Base-by-base conservation (phyloP, 345 rosid species). In the Bretschneidera sinensis region DNA sequence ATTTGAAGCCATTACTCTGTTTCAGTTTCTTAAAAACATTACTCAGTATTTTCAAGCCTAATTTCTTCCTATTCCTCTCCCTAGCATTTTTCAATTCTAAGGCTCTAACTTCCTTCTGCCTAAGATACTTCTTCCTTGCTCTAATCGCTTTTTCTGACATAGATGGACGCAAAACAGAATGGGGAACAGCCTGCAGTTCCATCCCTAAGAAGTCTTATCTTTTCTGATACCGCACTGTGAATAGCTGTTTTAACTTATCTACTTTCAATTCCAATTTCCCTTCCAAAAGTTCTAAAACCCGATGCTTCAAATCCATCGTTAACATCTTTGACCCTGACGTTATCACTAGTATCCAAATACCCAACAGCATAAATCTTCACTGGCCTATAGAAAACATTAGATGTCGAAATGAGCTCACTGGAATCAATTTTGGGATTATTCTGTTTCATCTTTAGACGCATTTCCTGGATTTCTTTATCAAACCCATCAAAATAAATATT, bases 161-260 rank as follows among this genome's bases (percentile, higher is more conserved):
- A 48, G 90, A 91, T 6, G 91, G 96, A 53, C 64, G 82, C 81
- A 92, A 71, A 65, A 92, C 81, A 4, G 94, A 92, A 71, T 96
- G 97, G 0, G 76, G 86, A 48, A 92, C 96, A 49, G 90, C 98
- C 78, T 87, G 98, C 64, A 92, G 72, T 79, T 82, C 91, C 89
- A 89, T 77, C 55, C 87, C 96, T 59, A 89, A 67, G 69, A 92
- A 89, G 14, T 55, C 78, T n/a, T 47, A 89, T 83, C 76, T 87
- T 89, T 74, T 92, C 98, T 0, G 86, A 79, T 14, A 79, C 86
- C 0, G 96, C 85, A 77, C 94, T 85, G 62, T 89, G 98, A 61
- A 87, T 84, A 47, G 81, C 66, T 15, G 94, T 89, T 48, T 76
- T 79, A 51, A 76, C 60, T 66, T 81, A 72, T 89, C 84, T 59